Percentiles rank a stretch among this genome's conserved stretches.
These are phyloP conservation scores for Xerophyta viscosa DNA, from an alignment of 106 monocot species.

Conservation along the genomic window DNA sequence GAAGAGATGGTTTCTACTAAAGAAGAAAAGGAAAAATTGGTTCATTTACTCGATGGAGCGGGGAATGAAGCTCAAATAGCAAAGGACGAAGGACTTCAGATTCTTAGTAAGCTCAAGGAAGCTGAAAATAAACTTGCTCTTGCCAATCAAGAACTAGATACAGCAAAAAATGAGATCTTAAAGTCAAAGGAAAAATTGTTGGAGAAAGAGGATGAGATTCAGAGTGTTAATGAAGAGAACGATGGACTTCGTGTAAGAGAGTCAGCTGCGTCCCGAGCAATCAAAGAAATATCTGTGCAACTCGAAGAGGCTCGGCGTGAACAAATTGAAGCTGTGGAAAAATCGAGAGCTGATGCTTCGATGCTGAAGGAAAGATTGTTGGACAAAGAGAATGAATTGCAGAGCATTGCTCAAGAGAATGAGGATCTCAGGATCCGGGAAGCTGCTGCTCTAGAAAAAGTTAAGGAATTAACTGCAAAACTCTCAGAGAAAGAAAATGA, in stretches of 20 bases:
- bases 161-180: conserved; percentile 32
- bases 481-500: too few species aligned
- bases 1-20: conserved; percentile 36
- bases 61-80: conserved; percentile 31
- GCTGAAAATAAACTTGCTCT: conserved; percentile 23
- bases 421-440: conserved; percentile 31
- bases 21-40: conserved; percentile 21
- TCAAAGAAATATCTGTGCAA: conserved; percentile 27
- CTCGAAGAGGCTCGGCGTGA: conserved; percentile 30
- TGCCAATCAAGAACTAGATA: conserved; percentile 27
- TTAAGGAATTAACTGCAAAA: conserved; percentile 27
- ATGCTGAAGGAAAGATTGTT: conserved; percentile 38
- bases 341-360: conserved; percentile 29
- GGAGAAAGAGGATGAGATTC: conserved; percentile 49
- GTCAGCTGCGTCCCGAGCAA: conserved; percentile 24
- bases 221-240: conserved; percentile 42
- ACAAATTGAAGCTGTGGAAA: conserved; percentile 27
- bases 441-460: conserved; percentile 26
- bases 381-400: conserved; percentile 48
- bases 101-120: conserved; percentile 32
- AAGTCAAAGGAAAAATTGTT: conserved; percentile 36
- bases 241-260: conserved; percentile 25
- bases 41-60: conserved; percentile 17
- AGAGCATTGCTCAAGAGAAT: conserved; percentile 44
- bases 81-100: conserved; percentile 29